Base-by-base conservation (phyloP, 2,329 filamentous ascomycete genomes). In the Beauveria rudraprayagi region DNA sequence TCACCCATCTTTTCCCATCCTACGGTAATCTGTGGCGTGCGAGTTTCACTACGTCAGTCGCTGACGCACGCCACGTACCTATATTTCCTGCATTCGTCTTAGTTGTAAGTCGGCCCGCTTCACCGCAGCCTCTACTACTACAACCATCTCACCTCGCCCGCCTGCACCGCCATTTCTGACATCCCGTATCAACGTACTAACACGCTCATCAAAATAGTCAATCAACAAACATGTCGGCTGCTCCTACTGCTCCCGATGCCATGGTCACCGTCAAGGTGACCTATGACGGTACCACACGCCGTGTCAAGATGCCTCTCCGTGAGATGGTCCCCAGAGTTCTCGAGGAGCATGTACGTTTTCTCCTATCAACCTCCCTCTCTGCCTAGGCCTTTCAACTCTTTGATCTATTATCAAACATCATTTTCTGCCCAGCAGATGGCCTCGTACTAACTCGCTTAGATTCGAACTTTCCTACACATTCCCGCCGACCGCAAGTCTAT, bases 221-320 rank as follows among this genome's bases (percentile, higher is more conserved):
- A 30, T 50, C 17, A 16, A 3, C 41, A 60, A 37, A 26, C 30
- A 61, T 61, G 58, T 61, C 58, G 43, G 43, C 58, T 44, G 5
- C 58, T 37, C 43, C 50, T n/a, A 17, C 19, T 28, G 64, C 64
- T 47, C 67, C 68, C 40, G 73, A 75, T 56, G 65, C 69, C 66
- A 65, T 70, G 64, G 89, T 97, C 75, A 91, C 89, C 66, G 80
- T 97, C 77, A 97, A 97, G 80, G 83, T 96, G 71, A 83, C 85
- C 70, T 85, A 89, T 70, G 85, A 92, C 70, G 90, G 90, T 63
- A 79, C 77, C 69, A 89, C 87, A 69, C 87, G 89, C 70, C 89
- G 92, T 68, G 90, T 95, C 79, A 97, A 96, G 83, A 83, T 97
- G 66, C 89, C 91, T 61, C 83, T 97, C 70, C 86, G 87, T 72